Evolutionary conservation across 495 filamentous ascomycete genomes (phyloP).

Genomic region (Lichina pygmaea): DNA sequence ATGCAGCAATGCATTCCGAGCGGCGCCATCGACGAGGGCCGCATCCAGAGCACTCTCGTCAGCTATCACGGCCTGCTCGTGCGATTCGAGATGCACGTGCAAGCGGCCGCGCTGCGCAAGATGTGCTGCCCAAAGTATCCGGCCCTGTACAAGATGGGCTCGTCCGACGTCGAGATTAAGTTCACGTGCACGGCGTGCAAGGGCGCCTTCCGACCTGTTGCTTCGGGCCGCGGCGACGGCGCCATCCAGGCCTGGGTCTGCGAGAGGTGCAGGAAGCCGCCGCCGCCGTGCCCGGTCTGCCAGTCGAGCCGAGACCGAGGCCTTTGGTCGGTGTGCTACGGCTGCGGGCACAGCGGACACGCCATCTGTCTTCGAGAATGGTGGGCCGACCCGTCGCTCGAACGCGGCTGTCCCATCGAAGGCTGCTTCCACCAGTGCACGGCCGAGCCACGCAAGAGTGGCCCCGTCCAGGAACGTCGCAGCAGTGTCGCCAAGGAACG

Average conservation of each 20-base stretch:
- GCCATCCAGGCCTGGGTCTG: constrained; percentile 1
- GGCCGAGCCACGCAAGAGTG: constrained; percentile 11
- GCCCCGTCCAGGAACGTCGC: constrained; percentile 20
- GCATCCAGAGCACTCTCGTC: background rate
- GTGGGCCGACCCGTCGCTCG: constrained; percentile 26
- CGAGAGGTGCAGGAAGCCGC: constrained; percentile 1
- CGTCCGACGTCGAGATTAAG: background rate
- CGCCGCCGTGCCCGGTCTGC: constrained; percentile 1
- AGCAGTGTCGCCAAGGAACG: constrained; percentile 13
- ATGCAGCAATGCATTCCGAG: background rate
- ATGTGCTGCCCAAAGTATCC: constrained; percentile 33
- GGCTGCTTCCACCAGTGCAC: constrained; percentile 51
- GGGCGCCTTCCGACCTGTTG: background rate
- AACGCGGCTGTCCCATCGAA: constrained; percentile 46
- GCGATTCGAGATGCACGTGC: constrained; percentile 30
- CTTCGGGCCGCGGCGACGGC: background rate
- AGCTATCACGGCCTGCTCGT: background rate
- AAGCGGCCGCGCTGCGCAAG: constrained; percentile 42
- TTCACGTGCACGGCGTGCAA: background rate
- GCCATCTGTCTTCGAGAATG: constrained; percentile 37
- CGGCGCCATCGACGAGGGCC: background rate
- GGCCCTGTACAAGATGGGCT: constrained; percentile 21
- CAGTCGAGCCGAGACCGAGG: constrained; percentile 4
- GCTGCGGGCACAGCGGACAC: constrained; percentile 54
- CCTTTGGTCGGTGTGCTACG: constrained; percentile 44